Base-by-base conservation (phyloP, 768 basidiomycete species). In the Phaffia tasmanica region DNA sequence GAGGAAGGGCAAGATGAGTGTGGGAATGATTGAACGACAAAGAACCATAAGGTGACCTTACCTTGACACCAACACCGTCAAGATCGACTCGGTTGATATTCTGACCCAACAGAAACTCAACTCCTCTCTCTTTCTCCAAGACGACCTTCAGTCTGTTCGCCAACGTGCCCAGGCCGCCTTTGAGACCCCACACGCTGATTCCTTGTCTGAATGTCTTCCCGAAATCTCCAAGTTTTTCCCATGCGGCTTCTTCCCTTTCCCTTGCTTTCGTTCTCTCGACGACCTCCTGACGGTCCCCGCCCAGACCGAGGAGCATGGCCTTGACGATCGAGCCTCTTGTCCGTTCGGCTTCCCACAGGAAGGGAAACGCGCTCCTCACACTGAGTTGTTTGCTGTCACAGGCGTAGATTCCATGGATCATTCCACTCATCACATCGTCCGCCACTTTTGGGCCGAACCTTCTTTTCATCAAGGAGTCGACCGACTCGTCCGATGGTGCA, bases 331-430 rank as follows among this genome's bases (percentile, higher is more conserved):
- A 86, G 0, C 91, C 91, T 19, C 79, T 73, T 2, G 87, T 85
- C 25, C 79, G 75, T 60, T 84, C 89, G 0, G 84, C 80, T 0
- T 85, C 81, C 82, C 84, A 87, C 62, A 95, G 70, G 2, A 79
- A 77, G 0, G 88, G 86, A 72, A 95, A 89, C 1, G 89, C 83
- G 1, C 89, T 81, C 3, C 85, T 82, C 2, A 90, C 79, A 67
- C 88, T 89, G 21, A 98, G 76, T 50, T 78, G 72, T 2, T 87
- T 78, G 1, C 91, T 83, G 72, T 94, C 90, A 0, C 89, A 83
- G 1, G 90, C 91, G 74, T 97, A 97, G 64, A 98, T 87, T 0
- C 94, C 94, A 72, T 95, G 93, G 0, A 91, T 83, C 66, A 95
- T 78, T 0, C 93, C 86, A 46, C 81, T 89, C 51, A 87, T 84